Conservation (phyloP, 257 asterid genomes). For the Phtheirospermum japonicum region DNA sequence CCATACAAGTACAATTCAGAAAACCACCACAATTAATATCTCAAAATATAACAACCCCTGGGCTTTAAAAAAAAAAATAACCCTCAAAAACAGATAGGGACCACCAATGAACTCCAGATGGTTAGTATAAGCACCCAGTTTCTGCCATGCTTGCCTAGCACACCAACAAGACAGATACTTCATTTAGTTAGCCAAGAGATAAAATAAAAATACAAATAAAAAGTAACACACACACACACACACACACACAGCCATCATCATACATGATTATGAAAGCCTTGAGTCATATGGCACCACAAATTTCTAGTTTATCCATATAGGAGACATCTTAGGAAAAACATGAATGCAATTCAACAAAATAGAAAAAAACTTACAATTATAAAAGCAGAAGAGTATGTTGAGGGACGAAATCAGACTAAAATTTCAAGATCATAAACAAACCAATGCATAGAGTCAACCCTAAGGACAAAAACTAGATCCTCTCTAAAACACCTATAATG, state of each 20-base stretch:
- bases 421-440: constrained; percentile 2
- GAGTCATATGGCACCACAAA: constrained; percentile 1
- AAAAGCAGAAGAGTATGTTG: neutral
- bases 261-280: constrained; percentile 11
- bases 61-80: constrained; percentile 3
- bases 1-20: no score
- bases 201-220: no score
- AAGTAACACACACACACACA: no score
- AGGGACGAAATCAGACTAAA: neutral
- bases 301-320: constrained; percentile 5
- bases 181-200: constrained; percentile 25
- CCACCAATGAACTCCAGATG: constrained; percentile 13
- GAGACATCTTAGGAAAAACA: constrained; percentile 8
- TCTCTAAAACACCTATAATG: neutral
- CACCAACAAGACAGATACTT: constrained; percentile 26
- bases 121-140: constrained; percentile 48
- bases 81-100: constrained; percentile 12
- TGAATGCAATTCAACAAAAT: neutral
- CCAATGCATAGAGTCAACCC: constrained; percentile 7
- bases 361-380: neutral
- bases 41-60: neutral
- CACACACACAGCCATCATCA: no score
- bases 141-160: constrained; percentile 98
- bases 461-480: constrained; percentile 3
- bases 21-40: constrained; percentile 1